Evolutionary conservation across 2,329 filamentous ascomycete species (phyloP), one percentile per base, ranked within the genome.

Genomic region (Colletotrichum shisoi): DNA sequence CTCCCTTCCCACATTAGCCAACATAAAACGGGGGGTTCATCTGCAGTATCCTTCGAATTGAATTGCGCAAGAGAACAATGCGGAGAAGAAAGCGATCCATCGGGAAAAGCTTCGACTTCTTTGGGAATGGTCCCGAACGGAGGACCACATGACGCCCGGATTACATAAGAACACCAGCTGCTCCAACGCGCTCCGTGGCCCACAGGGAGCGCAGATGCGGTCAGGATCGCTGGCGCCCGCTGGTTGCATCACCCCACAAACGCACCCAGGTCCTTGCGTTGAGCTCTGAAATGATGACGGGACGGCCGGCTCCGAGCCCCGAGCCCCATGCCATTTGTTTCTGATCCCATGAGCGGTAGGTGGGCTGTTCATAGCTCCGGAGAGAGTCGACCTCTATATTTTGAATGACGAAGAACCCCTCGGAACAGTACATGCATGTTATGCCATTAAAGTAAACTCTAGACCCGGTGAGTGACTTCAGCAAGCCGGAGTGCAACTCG

Each of bases 141-240:
- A 45, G 37, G 34, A 42, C 57, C 57, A 59, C 57, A 59, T 51
- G 57, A 59, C 46, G 31, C 57, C 21, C 1, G 21, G 56, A 39
- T 48, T 58, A 58, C 27, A 5, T 58, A 58, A 58, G 11, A 27
- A 4, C n/a, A 1, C 37, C n/a, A 2, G 24, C 9, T 8, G 49
- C 11, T 52, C 49, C 48, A 34, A n/a, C n/a, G 52, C 52, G 31
- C 31, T 34, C 31, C 31, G 31, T 34, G 8, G 8, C 31, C 37
- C 52, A 56, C 19, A 31, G 51, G 21, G n/a, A 54, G 12, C n/a
- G 13, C 19, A 21, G 52, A 24, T 21, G n/a, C 12, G 37, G 40
- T 45, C n/a, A 57, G 24, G 56, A 57, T 46, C 56, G 42, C 37
- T 42, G 27, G 27, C 27, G 40, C 42, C 13, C 48, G 2, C 17